Evolutionary conservation across 495 filamentous ascomycete species (phyloP).

Genomic region (Hypoxylon rickii): DNA sequence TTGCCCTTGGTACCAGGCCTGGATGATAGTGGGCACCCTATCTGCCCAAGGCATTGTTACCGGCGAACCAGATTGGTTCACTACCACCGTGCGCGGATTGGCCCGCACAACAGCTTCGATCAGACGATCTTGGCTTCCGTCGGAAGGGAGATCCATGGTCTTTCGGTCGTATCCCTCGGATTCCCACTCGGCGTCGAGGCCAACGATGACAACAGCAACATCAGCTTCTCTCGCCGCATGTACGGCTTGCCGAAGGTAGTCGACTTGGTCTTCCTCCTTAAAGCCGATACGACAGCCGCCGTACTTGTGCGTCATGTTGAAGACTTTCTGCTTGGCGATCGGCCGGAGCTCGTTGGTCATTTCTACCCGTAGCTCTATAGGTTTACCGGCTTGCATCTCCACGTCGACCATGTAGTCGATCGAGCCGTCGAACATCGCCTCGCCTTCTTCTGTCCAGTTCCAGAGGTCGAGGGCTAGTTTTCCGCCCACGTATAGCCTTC

Average conservation of each 20-base stretch:
- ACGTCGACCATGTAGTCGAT: constrained; percentile 58
- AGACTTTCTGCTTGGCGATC: constrained; percentile 52
- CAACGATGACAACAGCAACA: constrained; percentile 78
- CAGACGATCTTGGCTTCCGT: constrained; percentile 73
- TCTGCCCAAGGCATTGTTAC: constrained; percentile 84
- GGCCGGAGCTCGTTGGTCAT: constrained; percentile 67
- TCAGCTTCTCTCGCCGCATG: constrained; percentile 69
- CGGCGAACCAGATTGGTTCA: constrained; percentile 83
- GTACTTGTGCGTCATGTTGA: constrained; percentile 59
- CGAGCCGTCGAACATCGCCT: constrained; percentile 65
- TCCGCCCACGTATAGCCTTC: constrained; percentile 69
- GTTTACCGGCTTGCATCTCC: constrained; percentile 53
- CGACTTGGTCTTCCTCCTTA: constrained; percentile 68
- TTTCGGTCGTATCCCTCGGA: constrained; percentile 85
- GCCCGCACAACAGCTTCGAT: constrained; percentile 70
- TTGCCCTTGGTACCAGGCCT: constrained; percentile 83
- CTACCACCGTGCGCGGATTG: constrained; percentile 75
- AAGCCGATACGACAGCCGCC: constrained; percentile 83
- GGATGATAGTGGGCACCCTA: constrained; percentile 68
- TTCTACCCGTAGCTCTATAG: constrained; percentile 57
- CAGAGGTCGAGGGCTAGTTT: constrained; percentile 74
- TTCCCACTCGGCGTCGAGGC: constrained; percentile 85
- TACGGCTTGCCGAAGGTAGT: constrained; percentile 73
- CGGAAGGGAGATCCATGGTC: constrained; percentile 75
- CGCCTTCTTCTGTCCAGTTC: constrained; percentile 69